These are phyloP conservation scores for Miamiensis avidus DNA, from an alignment of 169 alveolate species.

Conservation along the genomic window DNA sequence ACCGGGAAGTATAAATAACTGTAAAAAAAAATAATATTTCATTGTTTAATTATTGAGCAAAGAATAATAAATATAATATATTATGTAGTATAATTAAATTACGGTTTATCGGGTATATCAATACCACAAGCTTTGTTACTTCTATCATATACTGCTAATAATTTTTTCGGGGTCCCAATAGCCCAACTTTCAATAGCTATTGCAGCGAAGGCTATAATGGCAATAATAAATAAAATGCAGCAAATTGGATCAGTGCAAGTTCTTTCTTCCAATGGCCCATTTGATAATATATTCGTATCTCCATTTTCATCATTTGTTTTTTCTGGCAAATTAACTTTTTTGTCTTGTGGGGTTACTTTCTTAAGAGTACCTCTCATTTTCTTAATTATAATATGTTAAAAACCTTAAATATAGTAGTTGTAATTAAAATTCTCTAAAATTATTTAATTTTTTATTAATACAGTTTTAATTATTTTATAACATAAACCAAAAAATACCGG, in stretches of 20 bases:
- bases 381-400: too few species aligned
- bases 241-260: slow-evolving; percentile 75
- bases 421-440: too few species aligned
- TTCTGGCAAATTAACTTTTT: neutral
- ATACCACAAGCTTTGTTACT: slow-evolving; percentile 49
- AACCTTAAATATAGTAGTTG: too few species aligned
- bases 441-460: too few species aligned
- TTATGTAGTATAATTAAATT: neutral
- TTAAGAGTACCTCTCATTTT: neutral
- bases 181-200: neutral
- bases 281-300: slow-evolving; percentile 57
- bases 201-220: neutral
- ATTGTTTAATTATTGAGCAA: neutral
- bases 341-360: neutral
- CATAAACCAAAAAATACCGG: too few species aligned
- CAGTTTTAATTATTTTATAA: too few species aligned
- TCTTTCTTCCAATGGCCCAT: slow-evolving; percentile 80
- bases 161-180: neutral
- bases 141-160: slow-evolving; percentile 72
- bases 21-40: too few species aligned
- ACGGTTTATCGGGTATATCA: neutral
- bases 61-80: neutral
- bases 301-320: neutral
- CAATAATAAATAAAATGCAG: slow-evolving; percentile 61
- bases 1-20: neutral